Conservation (phyloP, 805 yeast genomes). For the Cyberlindnera meyerae region DNA sequence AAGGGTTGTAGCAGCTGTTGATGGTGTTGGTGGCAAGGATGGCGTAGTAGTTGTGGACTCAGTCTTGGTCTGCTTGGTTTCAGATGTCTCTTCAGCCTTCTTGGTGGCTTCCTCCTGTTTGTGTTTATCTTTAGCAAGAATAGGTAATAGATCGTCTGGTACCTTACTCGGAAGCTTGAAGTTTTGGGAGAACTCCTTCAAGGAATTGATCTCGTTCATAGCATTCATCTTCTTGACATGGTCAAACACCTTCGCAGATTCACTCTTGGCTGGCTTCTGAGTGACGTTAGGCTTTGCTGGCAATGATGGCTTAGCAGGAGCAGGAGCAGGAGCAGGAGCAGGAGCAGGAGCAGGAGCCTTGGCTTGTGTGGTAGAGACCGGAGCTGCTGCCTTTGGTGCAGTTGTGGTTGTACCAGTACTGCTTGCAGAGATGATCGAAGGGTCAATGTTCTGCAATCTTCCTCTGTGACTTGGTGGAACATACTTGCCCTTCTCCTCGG, state of each 20-base stretch:
- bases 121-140: conserved; percentile 59
- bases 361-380: conserved; percentile 5
- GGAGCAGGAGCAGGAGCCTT: conserved; percentile 3
- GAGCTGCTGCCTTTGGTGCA: conserved; percentile 1
- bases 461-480: conserved; percentile 56
- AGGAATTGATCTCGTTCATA: conserved; percentile 61
- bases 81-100: conserved; percentile 16
- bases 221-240: conserved; percentile 37
- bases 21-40: too few relatives aligned
- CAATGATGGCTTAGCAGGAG: conserved; percentile 24
- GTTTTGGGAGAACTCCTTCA: conserved; percentile 74
- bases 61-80: conserved; percentile 12
- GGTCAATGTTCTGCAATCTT: conserved; percentile 44
- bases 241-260: conserved; percentile 6
- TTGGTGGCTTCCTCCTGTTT: conserved; percentile 57
- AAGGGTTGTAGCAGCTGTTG: conserved; percentile 1
- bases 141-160: conserved; percentile 55
- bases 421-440: conserved; percentile 59
- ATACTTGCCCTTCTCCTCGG: conserved; percentile 32
- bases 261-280: conserved; percentile 1
- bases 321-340: conserved; percentile 15
- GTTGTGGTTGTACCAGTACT: conserved; percentile 2
- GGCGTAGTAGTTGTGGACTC: neutral
- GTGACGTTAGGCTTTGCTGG: conserved; percentile 20
- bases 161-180: conserved; percentile 64